A percentile compares a stretch with the other conserved stretches of the same genome.
Conservation (phyloP, 1,139 yeast genomes). For the Arxiozyma bovina region DNA sequence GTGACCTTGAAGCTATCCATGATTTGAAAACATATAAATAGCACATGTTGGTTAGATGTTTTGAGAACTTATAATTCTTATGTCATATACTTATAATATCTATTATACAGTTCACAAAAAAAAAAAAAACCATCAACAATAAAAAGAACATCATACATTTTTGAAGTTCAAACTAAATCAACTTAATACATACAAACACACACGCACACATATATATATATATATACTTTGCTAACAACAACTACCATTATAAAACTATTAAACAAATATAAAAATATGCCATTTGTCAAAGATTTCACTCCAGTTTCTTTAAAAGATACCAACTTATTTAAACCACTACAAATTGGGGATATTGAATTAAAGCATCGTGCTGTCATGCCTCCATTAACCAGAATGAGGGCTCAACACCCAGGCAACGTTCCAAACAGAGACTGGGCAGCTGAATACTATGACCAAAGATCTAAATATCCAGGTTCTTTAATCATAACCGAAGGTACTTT, state of each 20-base stretch:
- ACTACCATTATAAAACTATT: not conserved
- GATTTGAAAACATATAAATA: too few relatives aligned
- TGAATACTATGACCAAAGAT: slow-evolving; percentile 31
- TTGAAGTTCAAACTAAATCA: too few relatives aligned
- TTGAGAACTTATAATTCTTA: too few relatives aligned
- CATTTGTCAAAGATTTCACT: slow-evolving; percentile 23
- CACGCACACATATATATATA: not conserved
- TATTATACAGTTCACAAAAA: too few relatives aligned
- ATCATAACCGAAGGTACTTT: slow-evolving; percentile 32
- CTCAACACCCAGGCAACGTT: slow-evolving; percentile 23
- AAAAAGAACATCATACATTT: too few relatives aligned
- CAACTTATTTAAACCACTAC: slow-evolving; percentile 41
- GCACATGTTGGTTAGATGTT: too few relatives aligned
- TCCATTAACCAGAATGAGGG: slow-evolving; percentile 45
- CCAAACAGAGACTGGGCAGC: slow-evolving; percentile 23
- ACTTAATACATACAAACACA: too few relatives aligned
- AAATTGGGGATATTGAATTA: slow-evolving; percentile 36
- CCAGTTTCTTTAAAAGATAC: slow-evolving; percentile 31
- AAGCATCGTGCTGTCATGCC: slow-evolving; percentile 40
- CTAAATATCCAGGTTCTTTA: slow-evolving; percentile 31
- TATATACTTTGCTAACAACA: not conserved
- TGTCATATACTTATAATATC: too few relatives aligned
- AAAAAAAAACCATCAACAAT: too few relatives aligned
- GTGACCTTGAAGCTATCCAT: too few relatives aligned
- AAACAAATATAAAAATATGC: slow-evolving; percentile 12